A percentile compares a stretch with the other conserved stretches of the same genome.
Conservation (phyloP, 139 green algal genomes). For the Chloropicon primus region DNA sequence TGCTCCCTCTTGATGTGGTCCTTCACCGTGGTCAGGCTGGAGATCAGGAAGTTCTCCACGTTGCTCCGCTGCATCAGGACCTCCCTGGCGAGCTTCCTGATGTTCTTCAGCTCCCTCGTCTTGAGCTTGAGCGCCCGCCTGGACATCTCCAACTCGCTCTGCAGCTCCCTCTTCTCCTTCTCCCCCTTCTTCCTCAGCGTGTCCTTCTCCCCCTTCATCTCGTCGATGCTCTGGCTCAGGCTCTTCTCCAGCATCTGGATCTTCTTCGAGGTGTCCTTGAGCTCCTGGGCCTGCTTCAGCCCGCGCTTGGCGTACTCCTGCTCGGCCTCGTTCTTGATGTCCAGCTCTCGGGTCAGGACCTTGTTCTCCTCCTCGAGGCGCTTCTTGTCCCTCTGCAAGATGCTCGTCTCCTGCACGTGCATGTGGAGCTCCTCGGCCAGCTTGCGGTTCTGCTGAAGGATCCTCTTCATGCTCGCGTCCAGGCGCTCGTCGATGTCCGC, state of each 20-base stretch:
- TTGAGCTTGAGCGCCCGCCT: constrained; percentile 39
- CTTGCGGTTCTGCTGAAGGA: constrained; percentile 54
- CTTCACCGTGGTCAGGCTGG: constrained; percentile 44
- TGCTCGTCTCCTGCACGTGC: constrained; percentile 55
- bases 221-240: not conserved
- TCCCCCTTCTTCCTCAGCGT: not conserved
- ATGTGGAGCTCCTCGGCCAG: constrained; percentile 64
- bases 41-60: constrained; percentile 81
- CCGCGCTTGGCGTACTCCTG: constrained; percentile 56
- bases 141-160: constrained; percentile 7
- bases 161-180: not conserved
- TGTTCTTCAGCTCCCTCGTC: constrained; percentile 58
- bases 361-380: constrained; percentile 42
- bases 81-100: constrained; percentile 60
- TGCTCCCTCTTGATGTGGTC: constrained; percentile 6
- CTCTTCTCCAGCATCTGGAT: constrained; percentile 15
- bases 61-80: constrained; percentile 69
- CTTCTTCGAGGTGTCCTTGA: constrained; percentile 18
- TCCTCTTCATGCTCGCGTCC: constrained; percentile 51
- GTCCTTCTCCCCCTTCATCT: constrained; percentile 2
- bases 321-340: constrained; percentile 54
- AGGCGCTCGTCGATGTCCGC: constrained; percentile 53
- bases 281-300: constrained; percentile 35
- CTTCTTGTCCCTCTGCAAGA: constrained; percentile 50
- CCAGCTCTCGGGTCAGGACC: constrained; percentile 48